Evolutionary conservation across 140 eudicot genomes (phyloP), one percentile per base, ranked within the genome.

Genomic region (Oenanthe javanica): DNA sequence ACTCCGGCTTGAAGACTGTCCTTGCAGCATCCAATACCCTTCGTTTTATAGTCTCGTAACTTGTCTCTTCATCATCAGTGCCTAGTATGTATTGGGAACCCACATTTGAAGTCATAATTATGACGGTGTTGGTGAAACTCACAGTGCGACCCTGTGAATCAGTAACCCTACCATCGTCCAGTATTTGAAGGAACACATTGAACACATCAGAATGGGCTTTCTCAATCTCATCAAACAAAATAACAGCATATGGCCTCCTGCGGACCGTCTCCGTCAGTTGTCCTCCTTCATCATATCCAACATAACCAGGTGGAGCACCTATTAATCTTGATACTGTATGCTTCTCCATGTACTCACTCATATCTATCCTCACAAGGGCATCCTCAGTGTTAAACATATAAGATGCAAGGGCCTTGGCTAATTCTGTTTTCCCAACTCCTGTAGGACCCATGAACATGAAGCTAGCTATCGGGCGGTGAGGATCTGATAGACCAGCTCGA

Each of bases 361-460:
- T 79, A 23, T 84, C 84, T 49, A 84, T 79, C 71, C 86, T 75
- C 12, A 84, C 83, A 61, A 84, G 52, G n/a, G 78, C 72, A 15
- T 84, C 81, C 63, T 79, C 83, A 52, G 78, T 79, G 77, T 79
- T 79, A 67, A 84, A 80, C 61, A 84, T 45, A 23, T 84, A 82
- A 19, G 77, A 76, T 50, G 86, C 86, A 6, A 84, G 84, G 36
- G 86, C 86, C 73, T 84, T 84, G 64, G 86, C 86, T 47, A 80
- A 81, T 69, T 84, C 83, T 40, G 86, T 84, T 74, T 84, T 84
- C 21, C 86, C 86, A 50, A 84, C 86, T 27, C 86, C 86, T 1
- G 86, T 84, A n/a, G 86, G 86, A 64, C 86, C 86, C 81, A 84
- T 75, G 67, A 84, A 84, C 72, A 84, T 63, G 84, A 84, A 84